Evolutionary conservation across 2,329 filamentous ascomycete genomes (phyloP).

Genomic region (Epichloe uncinata): DNA sequence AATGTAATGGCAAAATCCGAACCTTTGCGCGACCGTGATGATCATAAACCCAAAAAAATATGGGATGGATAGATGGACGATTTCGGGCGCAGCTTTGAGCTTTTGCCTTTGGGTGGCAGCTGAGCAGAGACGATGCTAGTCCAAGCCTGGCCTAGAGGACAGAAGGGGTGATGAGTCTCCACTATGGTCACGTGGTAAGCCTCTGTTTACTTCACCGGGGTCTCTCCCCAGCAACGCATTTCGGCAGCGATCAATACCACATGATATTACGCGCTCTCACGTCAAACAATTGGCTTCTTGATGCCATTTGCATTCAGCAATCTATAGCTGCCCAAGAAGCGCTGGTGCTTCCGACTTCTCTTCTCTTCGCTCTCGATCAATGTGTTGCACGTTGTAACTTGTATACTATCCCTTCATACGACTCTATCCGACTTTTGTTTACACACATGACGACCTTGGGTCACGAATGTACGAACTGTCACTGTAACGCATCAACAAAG

Average conservation of each 20-base stretch:
- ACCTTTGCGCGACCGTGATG: neutral
- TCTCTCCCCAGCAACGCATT: slow-evolving; percentile 15
- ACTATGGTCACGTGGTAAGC: slow-evolving; percentile 10
- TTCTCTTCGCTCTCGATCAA: slow-evolving; percentile 3
- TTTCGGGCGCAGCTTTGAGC: neutral
- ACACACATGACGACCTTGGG: slow-evolving; percentile 6
- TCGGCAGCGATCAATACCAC: slow-evolving; percentile 6
- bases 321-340: slow-evolving; percentile 11
- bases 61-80: neutral
- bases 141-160: neutral
- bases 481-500: slow-evolving; percentile 3
- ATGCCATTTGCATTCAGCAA: slow-evolving; percentile 14
- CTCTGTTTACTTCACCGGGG: slow-evolving; percentile 17
- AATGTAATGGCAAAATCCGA: neutral
- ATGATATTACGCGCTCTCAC: neutral
- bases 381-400: neutral
- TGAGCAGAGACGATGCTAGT: neutral
- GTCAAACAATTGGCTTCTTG: slow-evolving; percentile 6
- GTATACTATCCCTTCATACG: neutral
- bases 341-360: slow-evolving; percentile 13
- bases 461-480: neutral
- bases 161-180: neutral
- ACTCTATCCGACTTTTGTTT: slow-evolving; percentile 12
- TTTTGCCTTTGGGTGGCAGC: neutral
- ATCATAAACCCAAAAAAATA: neutral